These are phyloP conservation scores for Apiosordaria backusii DNA, from an alignment of 495 filamentous ascomycete genomes.

Conservation along the genomic window DNA sequence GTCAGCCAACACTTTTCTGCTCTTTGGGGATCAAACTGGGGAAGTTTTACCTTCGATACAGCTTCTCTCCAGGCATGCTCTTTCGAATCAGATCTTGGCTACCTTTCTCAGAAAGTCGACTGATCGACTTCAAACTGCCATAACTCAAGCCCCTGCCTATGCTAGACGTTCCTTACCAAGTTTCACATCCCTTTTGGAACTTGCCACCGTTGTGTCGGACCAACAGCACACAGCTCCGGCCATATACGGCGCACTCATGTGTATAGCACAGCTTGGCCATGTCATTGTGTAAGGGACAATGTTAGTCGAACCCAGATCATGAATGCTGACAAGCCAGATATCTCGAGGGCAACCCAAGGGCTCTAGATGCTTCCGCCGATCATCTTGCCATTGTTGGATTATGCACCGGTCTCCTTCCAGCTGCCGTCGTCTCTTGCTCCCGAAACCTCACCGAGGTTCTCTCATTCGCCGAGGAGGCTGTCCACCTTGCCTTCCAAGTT, in stretches of 20 bases:
- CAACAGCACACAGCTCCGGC: slow-evolving; percentile 5
- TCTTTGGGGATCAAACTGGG: slow-evolving; percentile 23
- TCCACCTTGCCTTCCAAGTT: slow-evolving; percentile 59
- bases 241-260: slow-evolving; percentile 11
- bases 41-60: slow-evolving; percentile 17
- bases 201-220: slow-evolving; percentile 10
- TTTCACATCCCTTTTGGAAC: slow-evolving; percentile 15
- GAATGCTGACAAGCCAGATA: slow-evolving; percentile 10
- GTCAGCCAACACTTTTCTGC: slow-evolving; percentile 15
- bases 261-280: slow-evolving; percentile 18
- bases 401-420: slow-evolving; percentile 62
- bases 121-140: slow-evolving; percentile 6
- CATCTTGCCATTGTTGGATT: slow-evolving; percentile 48
- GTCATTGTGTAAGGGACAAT: slow-evolving; percentile 18
- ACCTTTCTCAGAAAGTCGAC: slow-evolving; percentile 13
- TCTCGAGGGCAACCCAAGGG: slow-evolving; percentile 13
- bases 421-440: slow-evolving; percentile 58
- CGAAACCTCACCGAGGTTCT: slow-evolving; percentile 57
- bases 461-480: slow-evolving; percentile 57
- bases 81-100: slow-evolving; percentile 2
- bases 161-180: slow-evolving; percentile 5
- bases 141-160: neutral
- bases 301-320: neutral
- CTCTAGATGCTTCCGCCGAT: slow-evolving; percentile 8
- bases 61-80: slow-evolving; percentile 8